A percentile compares a stretch with the other conserved stretches of the same genome.
These are phyloP conservation scores for Eucalyptus virginea DNA, from an alignment of 345 rosid genomes.

Conservation along the genomic window DNA sequence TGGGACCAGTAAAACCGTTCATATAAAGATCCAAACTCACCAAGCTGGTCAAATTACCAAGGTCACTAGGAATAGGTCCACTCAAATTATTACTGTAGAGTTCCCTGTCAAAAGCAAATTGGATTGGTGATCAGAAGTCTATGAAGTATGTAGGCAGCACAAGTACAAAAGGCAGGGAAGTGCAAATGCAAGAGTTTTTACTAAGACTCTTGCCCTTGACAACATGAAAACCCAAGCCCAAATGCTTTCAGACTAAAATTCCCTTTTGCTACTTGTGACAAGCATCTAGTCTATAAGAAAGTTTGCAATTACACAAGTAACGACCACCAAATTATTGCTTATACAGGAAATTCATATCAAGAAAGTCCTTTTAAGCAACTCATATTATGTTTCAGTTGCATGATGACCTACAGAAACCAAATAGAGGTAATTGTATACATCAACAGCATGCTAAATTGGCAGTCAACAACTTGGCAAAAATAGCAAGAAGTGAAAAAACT, in stretches of 20 bases:
- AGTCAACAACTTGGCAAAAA: neutral
- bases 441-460: neutral
- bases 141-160: neutral
- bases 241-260: neutral
- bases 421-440: neutral
- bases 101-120: constrained; percentile 46
- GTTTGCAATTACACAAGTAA: neutral
- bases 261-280: neutral
- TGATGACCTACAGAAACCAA: neutral
- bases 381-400: neutral
- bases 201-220: neutral
- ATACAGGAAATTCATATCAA: neutral
- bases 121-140: neutral
- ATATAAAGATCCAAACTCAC: constrained; percentile 99
- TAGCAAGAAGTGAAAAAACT: neutral
- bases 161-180: neutral
- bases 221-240: neutral
- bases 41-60: constrained; percentile 88
- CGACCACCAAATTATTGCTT: neutral
- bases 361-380: neutral
- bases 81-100: constrained; percentile 90
- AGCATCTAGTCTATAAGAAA: neutral
- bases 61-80: constrained; percentile 87
- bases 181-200: neutral
- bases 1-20: constrained; percentile 84